Evolutionary conservation across 495 filamentous ascomycete species (phyloP), one percentile per base, ranked within the genome.

Genomic region (Pyronema domesticum): DNA sequence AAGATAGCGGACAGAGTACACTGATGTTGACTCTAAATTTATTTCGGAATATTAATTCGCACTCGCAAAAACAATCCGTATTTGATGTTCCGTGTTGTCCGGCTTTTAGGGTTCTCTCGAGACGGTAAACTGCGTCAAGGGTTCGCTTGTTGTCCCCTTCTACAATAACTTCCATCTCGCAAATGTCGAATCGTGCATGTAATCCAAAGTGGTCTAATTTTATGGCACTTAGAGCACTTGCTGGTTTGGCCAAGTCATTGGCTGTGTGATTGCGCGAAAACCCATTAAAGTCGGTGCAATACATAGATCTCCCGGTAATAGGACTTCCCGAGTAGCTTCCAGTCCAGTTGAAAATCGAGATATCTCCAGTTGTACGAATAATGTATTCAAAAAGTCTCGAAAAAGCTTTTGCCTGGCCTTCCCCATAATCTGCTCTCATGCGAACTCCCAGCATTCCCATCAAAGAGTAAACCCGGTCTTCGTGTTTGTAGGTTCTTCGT

Each of bases 191-290:
- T 9, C 69, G 55, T 3, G 65, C 62, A 36, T 70, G 62, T 46
- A 72, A 69, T 3, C 69, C 69, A 3, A 67, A 67, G 50, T 62
- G 68, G 56, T 61, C 68, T 35, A 71, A 55, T 15, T 64, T 68
- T 54, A 72, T 70, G 42, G 68, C 68, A 50, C 68, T 67, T 23
- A 65, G 69, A 3, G 61, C 71, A 46, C 68, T 68, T 58, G 65
- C 69, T 1, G 45, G 45, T 48, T 48, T 48, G 23, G 23, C 23
- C 23, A 30, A 30, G 8, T 53, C 7, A 17, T 17, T 14, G 37
- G 36, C 18, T 50, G 6, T 11, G 13, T 50, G 47, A 10, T 36
- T 11, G 6, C 3, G 17, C 17, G 45, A 17, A 42, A 42, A 3
- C 19, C 36, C 34, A 1, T 43, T n/a, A 19, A 53, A 46, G 5